These are phyloP conservation scores for Monsonia emarginata DNA, from an alignment of 441 rosid species.

Conservation along the genomic window DNA sequence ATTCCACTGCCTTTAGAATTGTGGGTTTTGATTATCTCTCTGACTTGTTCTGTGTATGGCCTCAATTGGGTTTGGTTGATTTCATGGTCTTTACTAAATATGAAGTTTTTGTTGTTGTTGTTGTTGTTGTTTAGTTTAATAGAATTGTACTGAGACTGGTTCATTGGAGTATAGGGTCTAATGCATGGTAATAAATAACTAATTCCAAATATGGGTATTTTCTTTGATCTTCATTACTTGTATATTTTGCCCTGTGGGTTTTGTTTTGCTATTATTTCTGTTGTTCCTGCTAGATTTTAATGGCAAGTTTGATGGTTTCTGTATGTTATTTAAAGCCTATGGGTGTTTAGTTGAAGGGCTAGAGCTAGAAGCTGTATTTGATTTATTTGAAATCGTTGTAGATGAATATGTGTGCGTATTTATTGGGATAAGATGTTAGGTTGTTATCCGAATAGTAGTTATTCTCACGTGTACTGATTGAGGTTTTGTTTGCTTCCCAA, in stretches of 20 bases:
- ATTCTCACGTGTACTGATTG: not conserved
- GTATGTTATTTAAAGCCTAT: not conserved
- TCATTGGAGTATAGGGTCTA: not conserved
- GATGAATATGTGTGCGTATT: not conserved
- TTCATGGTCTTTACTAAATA: not conserved
- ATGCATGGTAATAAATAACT: not conserved
- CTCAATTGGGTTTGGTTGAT: constrained; percentile 12
- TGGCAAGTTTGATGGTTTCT: not conserved
- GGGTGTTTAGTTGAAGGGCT: not conserved
- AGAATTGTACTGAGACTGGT: not conserved
- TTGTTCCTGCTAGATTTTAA: not conserved
- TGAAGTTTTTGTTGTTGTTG: not conserved
- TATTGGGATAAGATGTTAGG: not conserved
- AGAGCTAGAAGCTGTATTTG: not conserved
- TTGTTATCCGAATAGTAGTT: not conserved
- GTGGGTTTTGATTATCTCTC: constrained; percentile 15
- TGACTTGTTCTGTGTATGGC: constrained; percentile 9
- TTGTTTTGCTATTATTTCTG: not conserved
- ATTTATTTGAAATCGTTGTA: not conserved
- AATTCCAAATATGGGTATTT: not conserved
- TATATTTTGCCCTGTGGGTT: no score
- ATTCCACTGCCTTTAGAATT: no score
- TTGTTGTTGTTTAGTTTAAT: not conserved
- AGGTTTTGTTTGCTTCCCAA: not conserved
- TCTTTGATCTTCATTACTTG: no score